These are phyloP conservation scores for Omphalea diandra DNA, from an alignment of 441 rosid species.

Conservation along the genomic window DNA sequence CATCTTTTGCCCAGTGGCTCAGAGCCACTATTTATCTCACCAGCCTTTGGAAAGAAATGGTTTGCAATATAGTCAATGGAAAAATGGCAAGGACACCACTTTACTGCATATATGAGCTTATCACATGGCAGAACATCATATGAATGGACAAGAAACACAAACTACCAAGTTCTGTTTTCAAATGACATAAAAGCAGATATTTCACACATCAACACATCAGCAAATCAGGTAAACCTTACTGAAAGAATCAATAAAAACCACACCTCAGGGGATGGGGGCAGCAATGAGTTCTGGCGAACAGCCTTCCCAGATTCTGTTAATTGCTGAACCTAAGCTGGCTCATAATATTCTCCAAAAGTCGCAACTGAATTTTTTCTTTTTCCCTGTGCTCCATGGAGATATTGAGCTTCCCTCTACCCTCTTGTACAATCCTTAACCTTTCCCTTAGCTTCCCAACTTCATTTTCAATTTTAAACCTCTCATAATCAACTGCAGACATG, in stretches of 20 bases:
- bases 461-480: slow-evolving; percentile 61
- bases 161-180: neutral
- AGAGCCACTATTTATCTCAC: neutral
- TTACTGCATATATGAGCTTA: neutral
- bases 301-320: slow-evolving; percentile 35
- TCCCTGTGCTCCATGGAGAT: slow-evolving; percentile 31
- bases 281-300: slow-evolving; percentile 47
- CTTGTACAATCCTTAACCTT: slow-evolving; percentile 59
- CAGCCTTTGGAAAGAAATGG: neutral
- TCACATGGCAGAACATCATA: neutral
- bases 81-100: neutral
- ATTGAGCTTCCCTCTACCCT: slow-evolving; percentile 62
- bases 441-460: slow-evolving; percentile 75
- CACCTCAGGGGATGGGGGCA: slow-evolving; percentile 59
- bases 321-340: slow-evolving; percentile 41
- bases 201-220: neutral
- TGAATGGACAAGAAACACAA: neutral
- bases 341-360: slow-evolving; percentile 40
- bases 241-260: slow-evolving; percentile 4
- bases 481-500: slow-evolving; percentile 71
- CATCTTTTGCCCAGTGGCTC: neutral
- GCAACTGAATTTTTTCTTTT: slow-evolving; percentile 38
- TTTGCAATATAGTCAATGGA: neutral
- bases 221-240: neutral
- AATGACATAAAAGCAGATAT: neutral